Conservation (phyloP, 352 stramenopile species). For the Blastocystis sp. region DNA sequence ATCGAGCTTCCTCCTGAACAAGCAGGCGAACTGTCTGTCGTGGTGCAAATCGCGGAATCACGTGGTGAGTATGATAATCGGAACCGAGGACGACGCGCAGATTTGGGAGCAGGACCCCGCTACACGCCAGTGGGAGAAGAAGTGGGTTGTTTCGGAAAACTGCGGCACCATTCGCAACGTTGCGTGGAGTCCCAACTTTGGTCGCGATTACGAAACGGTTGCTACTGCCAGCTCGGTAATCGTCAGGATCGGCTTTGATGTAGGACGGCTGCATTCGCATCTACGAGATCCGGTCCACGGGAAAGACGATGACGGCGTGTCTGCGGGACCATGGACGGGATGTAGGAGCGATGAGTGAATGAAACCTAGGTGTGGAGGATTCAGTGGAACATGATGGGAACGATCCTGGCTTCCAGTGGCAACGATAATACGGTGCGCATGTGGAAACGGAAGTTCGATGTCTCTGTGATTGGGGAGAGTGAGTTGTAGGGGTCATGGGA, state of each 20-base stretch:
- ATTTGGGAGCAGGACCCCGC: constrained; percentile 8
- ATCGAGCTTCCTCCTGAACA: background rate
- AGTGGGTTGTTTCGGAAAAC: background rate
- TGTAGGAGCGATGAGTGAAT: background rate
- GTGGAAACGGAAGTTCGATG: constrained; percentile 47
- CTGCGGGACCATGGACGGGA: background rate
- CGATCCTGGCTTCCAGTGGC: constrained; percentile 4
- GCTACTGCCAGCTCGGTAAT: background rate
- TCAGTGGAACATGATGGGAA: constrained; percentile 43
- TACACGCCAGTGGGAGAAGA: background rate
- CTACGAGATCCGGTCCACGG: background rate
- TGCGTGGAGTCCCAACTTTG: constrained; percentile 17
- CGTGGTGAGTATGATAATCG: background rate
- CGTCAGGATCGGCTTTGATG: background rate
- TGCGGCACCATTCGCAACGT: background rate
- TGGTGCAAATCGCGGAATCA: constrained; percentile 22
- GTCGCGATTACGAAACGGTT: constrained; percentile 22
- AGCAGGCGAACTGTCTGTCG: background rate
- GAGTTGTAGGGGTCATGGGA: background rate
- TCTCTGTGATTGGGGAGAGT: background rate
- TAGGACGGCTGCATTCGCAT: constrained; percentile 49
- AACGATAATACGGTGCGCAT: constrained; percentile 34
- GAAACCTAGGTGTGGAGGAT: constrained; percentile 29
- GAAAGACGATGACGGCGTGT: background rate
- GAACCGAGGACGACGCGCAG: background rate